Percentiles rank a stretch among this genome's conserved stretches.
phyloP scores from a whole-genome alignment of 2,329 filamentous ascomycete species.

The Neurospora sp. region DNA sequence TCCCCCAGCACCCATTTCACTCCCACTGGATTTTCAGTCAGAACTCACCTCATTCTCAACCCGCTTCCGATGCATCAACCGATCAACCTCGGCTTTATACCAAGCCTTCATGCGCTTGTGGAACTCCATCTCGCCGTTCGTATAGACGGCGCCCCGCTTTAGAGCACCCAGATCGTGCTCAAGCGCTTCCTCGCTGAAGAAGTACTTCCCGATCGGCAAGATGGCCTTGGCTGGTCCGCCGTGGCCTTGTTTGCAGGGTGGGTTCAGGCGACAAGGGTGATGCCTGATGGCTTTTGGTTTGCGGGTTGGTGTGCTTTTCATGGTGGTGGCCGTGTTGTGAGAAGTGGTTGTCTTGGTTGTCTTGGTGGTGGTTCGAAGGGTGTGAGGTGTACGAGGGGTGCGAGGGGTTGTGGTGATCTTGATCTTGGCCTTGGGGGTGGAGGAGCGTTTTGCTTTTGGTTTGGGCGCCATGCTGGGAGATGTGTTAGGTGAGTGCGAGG shows the following conservation, averaged over 20 bases:
- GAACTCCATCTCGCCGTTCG: constrained; percentile 12
- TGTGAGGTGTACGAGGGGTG: background rate
- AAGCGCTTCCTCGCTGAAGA: constrained; percentile 10
- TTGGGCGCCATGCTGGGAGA: background rate
- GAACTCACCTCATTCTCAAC: constrained; percentile 4
- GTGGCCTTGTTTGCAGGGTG: constrained; percentile 5
- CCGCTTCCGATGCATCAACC: constrained; percentile 6
- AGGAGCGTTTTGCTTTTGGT: background rate
- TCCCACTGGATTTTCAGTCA: too few relatives aligned
- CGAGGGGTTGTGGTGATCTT: too few relatives aligned
- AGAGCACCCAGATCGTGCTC: constrained; percentile 13
- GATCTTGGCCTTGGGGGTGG: background rate
- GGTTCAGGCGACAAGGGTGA: constrained; percentile 1
- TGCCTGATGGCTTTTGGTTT: background rate
- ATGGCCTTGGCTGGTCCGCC: background rate
- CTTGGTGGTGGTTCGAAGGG: background rate
- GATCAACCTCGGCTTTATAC: constrained; percentile 19
- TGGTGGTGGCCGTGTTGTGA: too few relatives aligned
- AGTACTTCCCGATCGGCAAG: constrained; percentile 9
- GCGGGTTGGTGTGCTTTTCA: too few relatives aligned
- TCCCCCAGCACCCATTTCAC: too few relatives aligned
- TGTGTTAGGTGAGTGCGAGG: background rate
- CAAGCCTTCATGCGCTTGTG: constrained; percentile 13
- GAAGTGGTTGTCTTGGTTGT: too few relatives aligned
- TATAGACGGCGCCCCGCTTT: constrained; percentile 10